Conservation (phyloP, 1,284 basidiomycete species). For the Macrocystidia cucumis region DNA sequence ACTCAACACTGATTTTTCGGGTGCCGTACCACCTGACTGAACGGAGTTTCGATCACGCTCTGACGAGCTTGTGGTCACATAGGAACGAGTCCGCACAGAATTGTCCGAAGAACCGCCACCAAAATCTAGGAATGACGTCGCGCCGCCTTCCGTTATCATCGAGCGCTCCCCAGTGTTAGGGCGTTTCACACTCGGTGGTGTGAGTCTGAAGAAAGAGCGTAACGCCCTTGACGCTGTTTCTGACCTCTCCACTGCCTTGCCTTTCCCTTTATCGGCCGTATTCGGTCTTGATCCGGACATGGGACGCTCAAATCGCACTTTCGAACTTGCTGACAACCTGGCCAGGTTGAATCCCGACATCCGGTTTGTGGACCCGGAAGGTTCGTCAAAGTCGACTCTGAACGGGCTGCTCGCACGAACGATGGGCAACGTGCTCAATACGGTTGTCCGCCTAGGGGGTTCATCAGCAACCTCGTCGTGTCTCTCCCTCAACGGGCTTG, state of each 20-base stretch:
- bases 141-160: constrained; percentile 12
- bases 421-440: constrained; percentile 19
- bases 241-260: background rate
- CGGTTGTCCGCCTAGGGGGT: background rate
- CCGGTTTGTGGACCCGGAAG: constrained; percentile 4
- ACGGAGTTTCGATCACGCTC: constrained; percentile 5
- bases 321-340: constrained; percentile 11
- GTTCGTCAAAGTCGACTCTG: constrained; percentile 26
- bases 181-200: constrained; percentile 14
- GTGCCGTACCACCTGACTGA: background rate
- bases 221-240: constrained; percentile 2
- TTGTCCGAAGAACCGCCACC: constrained; percentile 36
- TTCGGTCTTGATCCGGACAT: background rate
- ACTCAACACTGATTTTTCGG: background rate
- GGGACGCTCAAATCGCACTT: constrained; percentile 10
- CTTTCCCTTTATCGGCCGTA: constrained; percentile 7
- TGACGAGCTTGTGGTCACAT: constrained; percentile 12
- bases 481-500: constrained; percentile 6
- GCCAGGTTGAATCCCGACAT: background rate
- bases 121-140: constrained; percentile 55
- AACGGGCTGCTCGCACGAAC: constrained; percentile 37
- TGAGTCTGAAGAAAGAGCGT: constrained; percentile 18
- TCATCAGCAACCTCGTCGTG: constrained; percentile 7
- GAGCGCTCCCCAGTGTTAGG: constrained; percentile 5
- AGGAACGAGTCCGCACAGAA: constrained; percentile 30